Percentiles rank a stretch among this genome's conserved stretches.
Evolutionary conservation across 2,329 filamentous ascomycete species (phyloP).

Genomic region (Torrubiellomyces zombiae): DNA sequence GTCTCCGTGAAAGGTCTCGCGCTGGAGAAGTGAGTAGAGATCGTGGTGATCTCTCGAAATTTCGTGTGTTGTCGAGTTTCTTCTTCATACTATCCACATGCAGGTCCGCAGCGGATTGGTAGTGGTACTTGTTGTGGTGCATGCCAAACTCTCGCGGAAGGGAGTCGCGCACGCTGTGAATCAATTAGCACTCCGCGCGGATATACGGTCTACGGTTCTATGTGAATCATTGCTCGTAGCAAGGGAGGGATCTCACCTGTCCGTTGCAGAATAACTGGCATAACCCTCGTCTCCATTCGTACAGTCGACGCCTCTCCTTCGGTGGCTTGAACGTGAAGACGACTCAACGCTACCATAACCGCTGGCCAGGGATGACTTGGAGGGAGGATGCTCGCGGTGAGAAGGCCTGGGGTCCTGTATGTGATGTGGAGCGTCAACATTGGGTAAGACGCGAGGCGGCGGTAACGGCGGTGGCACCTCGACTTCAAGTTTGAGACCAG

Average conservation of each 20-base stretch:
- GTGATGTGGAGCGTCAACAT: constrained; percentile 15
- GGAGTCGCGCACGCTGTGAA: constrained; percentile 26
- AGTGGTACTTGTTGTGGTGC: constrained; percentile 32
- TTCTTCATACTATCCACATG: constrained; percentile 35
- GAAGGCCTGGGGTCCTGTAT: constrained; percentile 14
- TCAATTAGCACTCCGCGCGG: no score
- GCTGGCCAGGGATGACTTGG: constrained; percentile 15
- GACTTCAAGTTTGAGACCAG: constrained; percentile 16
- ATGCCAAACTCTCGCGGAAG: constrained; percentile 25
- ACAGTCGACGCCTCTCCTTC: constrained; percentile 13
- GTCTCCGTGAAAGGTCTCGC: constrained; percentile 21
- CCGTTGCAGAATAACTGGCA: constrained; percentile 23
- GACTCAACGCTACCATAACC: constrained; percentile 24
- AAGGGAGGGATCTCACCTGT: constrained; percentile 13
- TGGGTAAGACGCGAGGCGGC: constrained; percentile 23
- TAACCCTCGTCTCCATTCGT: constrained; percentile 25
- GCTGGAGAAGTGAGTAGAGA: constrained; percentile 26
- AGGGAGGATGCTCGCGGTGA: constrained; percentile 12
- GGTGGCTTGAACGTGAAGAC: constrained; percentile 14
- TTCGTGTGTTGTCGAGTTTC: constrained; percentile 33
- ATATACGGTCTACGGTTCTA: no score
- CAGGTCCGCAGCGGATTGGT: constrained; percentile 26
- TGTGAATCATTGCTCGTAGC: no score
- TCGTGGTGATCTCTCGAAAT: constrained; percentile 27
- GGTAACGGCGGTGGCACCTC: constrained; percentile 27